These are phyloP conservation scores for Lumnitzera littorea DNA, from an alignment of 345 rosid species.

Conservation along the genomic window DNA sequence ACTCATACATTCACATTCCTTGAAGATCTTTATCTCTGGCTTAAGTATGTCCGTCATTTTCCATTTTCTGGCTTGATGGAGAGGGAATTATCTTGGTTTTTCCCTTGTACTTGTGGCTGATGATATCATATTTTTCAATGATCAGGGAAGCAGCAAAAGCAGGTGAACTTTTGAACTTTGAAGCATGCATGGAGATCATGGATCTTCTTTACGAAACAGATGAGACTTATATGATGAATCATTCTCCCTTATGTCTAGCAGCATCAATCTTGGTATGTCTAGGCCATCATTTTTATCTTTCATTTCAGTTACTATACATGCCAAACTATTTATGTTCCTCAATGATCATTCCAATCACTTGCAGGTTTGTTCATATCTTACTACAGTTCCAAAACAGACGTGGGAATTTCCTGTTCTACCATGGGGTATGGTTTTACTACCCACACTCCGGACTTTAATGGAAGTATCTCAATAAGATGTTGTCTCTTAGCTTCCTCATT, in stretches of 20 bases:
- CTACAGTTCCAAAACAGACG: slow-evolving; percentile 57
- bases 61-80: not conserved
- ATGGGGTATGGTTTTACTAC: slow-evolving; percentile 52
- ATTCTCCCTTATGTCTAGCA: slow-evolving; percentile 54
- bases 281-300: not conserved
- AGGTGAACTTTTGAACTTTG: slow-evolving; percentile 58
- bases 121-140: not conserved
- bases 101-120: not conserved
- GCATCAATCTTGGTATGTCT: slow-evolving; percentile 64
- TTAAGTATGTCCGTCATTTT: slow-evolving; percentile 33
- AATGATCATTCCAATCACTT: slow-evolving; percentile 7
- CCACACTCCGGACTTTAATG: too few species aligned
- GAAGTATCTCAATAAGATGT: not conserved
- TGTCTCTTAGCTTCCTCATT: not conserved
- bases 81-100: not conserved
- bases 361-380: slow-evolving; percentile 69
- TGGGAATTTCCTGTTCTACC: slow-evolving; percentile 74
- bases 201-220: slow-evolving; percentile 84
- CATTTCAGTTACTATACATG: not conserved
- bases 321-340: not conserved
- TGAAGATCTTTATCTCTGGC: slow-evolving; percentile 46
- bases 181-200: slow-evolving; percentile 78
- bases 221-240: slow-evolving; percentile 39
- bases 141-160: slow-evolving; percentile 60
- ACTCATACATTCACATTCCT: slow-evolving; percentile 43